Evolutionary conservation across 176 grass and related monocot genomes (phyloP).

Genomic region (Ampelocalamus luodianensis): DNA sequence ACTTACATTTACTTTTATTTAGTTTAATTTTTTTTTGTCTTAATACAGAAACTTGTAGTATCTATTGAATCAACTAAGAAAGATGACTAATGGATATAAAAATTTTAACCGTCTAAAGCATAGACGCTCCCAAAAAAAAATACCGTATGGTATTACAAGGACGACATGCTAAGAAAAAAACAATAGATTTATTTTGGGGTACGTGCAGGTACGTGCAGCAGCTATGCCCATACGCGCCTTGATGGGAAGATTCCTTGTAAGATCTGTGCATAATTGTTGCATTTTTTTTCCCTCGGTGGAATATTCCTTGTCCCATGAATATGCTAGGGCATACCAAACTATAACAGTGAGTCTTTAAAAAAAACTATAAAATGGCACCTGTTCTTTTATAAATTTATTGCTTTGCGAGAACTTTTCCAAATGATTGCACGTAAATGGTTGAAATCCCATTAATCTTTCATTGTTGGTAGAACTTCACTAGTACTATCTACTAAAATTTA

Average conservation of each 20-base stretch:
- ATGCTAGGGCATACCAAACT: not conserved
- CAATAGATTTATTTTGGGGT: no score
- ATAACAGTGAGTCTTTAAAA: no score
- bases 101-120: no score
- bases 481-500: not conserved
- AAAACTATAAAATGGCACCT: not conserved
- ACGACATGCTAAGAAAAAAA: not conserved
- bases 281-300: not conserved
- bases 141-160: not conserved
- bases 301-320: constrained; percentile 50
- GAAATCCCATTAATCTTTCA: not conserved
- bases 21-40: no score
- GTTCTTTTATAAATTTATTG: not conserved
- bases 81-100: no score
- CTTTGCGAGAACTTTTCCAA: not conserved
- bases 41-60: no score
- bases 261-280: not conserved
- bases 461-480: not conserved
- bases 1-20: no score
- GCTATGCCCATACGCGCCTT: not conserved
- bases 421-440: not conserved
- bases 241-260: constrained; percentile 4
- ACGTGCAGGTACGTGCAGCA: no score
- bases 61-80: no score
- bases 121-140: no score